Evolutionary conservation across 2,329 filamentous ascomycete species (phyloP).

Genomic region (Aspergillus terreus): DNA sequence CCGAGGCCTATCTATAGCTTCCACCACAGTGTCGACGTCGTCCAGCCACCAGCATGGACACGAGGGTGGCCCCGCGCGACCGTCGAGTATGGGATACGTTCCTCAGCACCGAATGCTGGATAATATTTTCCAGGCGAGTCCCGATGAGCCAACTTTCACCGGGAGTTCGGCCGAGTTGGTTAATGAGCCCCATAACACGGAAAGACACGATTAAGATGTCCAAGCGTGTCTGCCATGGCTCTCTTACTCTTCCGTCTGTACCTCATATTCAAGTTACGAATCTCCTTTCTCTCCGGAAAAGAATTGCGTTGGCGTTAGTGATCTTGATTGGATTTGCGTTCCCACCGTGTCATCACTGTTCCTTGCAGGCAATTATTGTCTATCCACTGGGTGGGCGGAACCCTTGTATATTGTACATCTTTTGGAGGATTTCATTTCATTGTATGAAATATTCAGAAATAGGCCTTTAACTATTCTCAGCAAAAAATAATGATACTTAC

Average conservation of each 20-base stretch:
- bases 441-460: conserved; percentile 15
- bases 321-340: conserved; percentile 10
- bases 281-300: conserved; percentile 16
- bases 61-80: conserved; percentile 32
- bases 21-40: conserved; percentile 32
- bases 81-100: conserved; percentile 50
- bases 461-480: conserved; percentile 1
- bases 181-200: conserved; percentile 25
- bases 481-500: too few relatives aligned
- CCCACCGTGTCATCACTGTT: not conserved
- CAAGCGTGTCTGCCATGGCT: not conserved
- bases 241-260: conserved; percentile 8
- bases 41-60: conserved; percentile 32
- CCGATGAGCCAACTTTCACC: conserved; percentile 34
- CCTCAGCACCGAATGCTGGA: conserved; percentile 47
- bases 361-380: too few relatives aligned
- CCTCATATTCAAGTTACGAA: conserved; percentile 17
- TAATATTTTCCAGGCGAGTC: conserved; percentile 43
- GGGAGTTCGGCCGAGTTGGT: conserved; percentile 46
- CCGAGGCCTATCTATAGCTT: conserved; percentile 35
- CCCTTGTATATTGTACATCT: conserved; percentile 12
- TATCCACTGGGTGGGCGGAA: too few relatives aligned
- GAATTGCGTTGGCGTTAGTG: conserved; percentile 12
- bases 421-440: conserved; percentile 10
- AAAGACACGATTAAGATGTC: conserved; percentile 1